Percentiles rank a stretch among this genome's conserved stretches.
Conservation (phyloP, 2,329 filamentous ascomycete species). For the Proliferodiscus dingleyae region DNA sequence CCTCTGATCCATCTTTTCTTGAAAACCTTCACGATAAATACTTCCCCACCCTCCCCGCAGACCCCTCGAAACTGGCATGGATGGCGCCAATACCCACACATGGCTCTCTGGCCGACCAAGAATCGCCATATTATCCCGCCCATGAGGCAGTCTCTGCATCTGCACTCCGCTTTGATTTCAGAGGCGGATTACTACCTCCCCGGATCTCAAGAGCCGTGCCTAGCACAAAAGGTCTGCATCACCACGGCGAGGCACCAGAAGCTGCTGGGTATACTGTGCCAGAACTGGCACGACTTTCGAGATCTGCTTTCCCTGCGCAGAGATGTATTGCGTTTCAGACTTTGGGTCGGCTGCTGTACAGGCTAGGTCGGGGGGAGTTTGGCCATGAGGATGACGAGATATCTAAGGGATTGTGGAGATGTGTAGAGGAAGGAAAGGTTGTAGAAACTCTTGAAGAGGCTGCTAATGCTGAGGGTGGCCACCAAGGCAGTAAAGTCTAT, state of each 20-base stretch:
- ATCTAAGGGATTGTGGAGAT: conserved; percentile 77
- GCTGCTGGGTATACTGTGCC: conserved; percentile 90
- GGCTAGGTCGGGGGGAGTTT: conserved; percentile 69
- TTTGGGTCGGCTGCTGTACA: conserved; percentile 76
- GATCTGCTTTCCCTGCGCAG: conserved; percentile 80
- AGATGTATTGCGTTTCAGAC: conserved; percentile 90
- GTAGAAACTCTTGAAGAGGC: conserved; percentile 74
- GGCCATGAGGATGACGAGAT: conserved; percentile 63
- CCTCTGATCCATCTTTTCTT: conserved; percentile 77
- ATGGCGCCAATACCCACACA: conserved; percentile 69
- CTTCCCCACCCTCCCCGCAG: conserved; percentile 81
- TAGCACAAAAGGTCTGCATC: conserved; percentile 76
- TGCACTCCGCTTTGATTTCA: conserved; percentile 84
- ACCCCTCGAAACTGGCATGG: conserved; percentile 85
- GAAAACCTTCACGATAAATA: conserved; percentile 83
- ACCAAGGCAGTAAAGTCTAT: conserved; percentile 77
- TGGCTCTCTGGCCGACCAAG: conserved; percentile 58
- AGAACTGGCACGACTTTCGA: conserved; percentile 74
- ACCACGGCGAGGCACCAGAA: conserved; percentile 88
- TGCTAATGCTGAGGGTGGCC: conserved; percentile 59
- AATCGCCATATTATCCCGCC: conserved; percentile 77
- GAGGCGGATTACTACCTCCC: conserved; percentile 74
- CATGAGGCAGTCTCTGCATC: conserved; percentile 67
- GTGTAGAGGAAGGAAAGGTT: conserved; percentile 70
- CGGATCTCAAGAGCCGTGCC: conserved; percentile 69